Evolutionary conservation across 1,139 yeast species (phyloP).

Genomic region (Komagataea norvegica): DNA sequence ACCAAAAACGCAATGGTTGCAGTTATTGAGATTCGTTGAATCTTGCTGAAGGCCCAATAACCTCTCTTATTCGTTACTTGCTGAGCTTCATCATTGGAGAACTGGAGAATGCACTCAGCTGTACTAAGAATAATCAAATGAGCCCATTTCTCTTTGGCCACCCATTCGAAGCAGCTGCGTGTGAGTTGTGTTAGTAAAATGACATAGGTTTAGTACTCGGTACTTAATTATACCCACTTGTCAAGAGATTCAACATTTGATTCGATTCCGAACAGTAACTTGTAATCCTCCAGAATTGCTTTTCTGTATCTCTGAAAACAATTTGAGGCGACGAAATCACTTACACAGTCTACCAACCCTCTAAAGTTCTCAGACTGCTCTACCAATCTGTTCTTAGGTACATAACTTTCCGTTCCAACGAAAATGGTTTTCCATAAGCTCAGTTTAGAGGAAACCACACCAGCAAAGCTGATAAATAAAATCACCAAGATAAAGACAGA

Average conservation of each 20-base stretch:
- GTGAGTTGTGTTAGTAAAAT: neutral
- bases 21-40: too few species aligned
- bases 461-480: neutral
- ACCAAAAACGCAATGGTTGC: too few species aligned
- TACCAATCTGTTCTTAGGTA: slow-evolving; percentile 2
- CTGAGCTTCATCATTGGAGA: neutral
- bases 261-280: neutral
- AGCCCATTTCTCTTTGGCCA: slow-evolving; percentile 9
- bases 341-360: slow-evolving; percentile 21
- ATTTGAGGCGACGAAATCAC: slow-evolving; percentile 18
- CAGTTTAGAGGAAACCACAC: neutral
- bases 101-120: slow-evolving; percentile 13
- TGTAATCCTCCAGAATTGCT: slow-evolving; percentile 8
- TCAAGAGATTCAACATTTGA: neutral
- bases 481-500: too few species aligned
- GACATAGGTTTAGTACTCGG: too few species aligned
- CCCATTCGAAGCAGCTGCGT: slow-evolving; percentile 11
- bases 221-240: slow-evolving; percentile 4
- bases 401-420: neutral
- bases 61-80: too few species aligned
- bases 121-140: slow-evolving; percentile 10
- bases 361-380: slow-evolving; percentile 13
- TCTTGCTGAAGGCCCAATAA: too few species aligned
- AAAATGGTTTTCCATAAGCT: neutral
- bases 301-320: slow-evolving; percentile 11